Evolutionary conservation across 106 monocot species (phyloP).

Genomic region (Phalaenopsis equestris): DNA sequence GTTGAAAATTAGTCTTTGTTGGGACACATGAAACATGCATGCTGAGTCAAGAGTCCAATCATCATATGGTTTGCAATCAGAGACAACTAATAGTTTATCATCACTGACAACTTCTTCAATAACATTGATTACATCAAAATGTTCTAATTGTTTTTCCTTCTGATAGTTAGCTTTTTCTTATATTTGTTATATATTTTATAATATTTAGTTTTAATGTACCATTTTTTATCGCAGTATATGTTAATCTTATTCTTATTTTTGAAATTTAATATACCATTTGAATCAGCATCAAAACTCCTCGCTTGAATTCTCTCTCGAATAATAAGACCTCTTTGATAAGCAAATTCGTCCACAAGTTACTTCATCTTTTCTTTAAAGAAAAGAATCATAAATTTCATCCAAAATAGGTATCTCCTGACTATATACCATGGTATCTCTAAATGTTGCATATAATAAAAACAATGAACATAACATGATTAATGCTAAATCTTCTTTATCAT

Average conservation of each 20-base stretch:
- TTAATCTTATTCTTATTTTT: neutral
- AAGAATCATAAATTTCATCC: neutral
- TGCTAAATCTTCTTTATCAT: slow-evolving; percentile 5
- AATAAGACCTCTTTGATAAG: neutral
- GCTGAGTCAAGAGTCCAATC: slow-evolving; percentile 4
- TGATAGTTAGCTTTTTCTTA: neutral
- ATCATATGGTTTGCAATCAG: neutral
- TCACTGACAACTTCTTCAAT: neutral
- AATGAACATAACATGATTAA: neutral
- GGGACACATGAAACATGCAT: slow-evolving; percentile 4
- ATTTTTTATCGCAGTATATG: neutral
- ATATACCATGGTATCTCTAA: neutral
- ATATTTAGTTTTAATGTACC: neutral
- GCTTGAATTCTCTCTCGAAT: neutral
- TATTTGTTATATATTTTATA: neutral
- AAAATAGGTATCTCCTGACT: neutral
- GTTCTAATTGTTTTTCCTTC: neutral
- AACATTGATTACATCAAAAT: neutral
- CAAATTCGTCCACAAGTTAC: neutral
- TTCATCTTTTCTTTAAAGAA: neutral
- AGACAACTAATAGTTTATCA: neutral
- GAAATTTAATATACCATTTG: neutral
- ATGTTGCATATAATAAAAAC: neutral
- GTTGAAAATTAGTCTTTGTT: slow-evolving; percentile 7
- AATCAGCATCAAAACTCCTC: neutral